Conservation (phyloP, 2,329 filamentous ascomycete species). For the Scleromitrula shiraiana region DNA sequence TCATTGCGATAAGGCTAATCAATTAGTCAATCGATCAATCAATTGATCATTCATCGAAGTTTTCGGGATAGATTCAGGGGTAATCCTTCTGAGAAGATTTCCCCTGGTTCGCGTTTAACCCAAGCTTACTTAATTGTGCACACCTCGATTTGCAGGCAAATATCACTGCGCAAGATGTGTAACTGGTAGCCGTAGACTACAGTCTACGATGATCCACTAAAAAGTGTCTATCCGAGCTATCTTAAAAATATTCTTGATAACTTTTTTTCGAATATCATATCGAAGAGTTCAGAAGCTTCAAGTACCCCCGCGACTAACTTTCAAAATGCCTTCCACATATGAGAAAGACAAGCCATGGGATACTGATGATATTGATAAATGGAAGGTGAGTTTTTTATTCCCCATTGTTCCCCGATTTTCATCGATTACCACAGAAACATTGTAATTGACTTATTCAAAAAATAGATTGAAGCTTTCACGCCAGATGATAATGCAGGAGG, state of each 20-base stretch:
- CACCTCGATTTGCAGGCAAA: too few species aligned
- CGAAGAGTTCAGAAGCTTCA: neutral
- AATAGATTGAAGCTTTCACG: constrained; percentile 70
- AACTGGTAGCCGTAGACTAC: too few species aligned
- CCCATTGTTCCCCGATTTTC: too few species aligned
- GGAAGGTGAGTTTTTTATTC: constrained; percentile 53
- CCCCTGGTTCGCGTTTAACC: too few species aligned
- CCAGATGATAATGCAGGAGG: constrained; percentile 78
- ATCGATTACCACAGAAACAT: neutral
- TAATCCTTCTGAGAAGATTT: constrained; percentile 3
- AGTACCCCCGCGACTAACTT: constrained; percentile 14
- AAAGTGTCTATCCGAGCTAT: too few species aligned
- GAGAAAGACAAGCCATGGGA: constrained; percentile 92
- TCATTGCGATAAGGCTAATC: constrained; percentile 7
- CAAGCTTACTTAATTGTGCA: too few species aligned
- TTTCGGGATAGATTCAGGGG: constrained; percentile 7
- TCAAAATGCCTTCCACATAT: constrained; percentile 75
- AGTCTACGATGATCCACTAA: too few species aligned
- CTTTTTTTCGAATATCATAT: constrained; percentile 15
- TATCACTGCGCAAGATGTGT: too few species aligned
- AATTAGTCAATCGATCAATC: neutral
- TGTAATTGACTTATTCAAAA: neutral
- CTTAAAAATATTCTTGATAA: neutral
- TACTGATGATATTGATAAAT: constrained; percentile 94
- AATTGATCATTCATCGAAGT: neutral